Base-by-base conservation (phyloP, 441 rosid species). In the Biscutella laevigata region DNA sequence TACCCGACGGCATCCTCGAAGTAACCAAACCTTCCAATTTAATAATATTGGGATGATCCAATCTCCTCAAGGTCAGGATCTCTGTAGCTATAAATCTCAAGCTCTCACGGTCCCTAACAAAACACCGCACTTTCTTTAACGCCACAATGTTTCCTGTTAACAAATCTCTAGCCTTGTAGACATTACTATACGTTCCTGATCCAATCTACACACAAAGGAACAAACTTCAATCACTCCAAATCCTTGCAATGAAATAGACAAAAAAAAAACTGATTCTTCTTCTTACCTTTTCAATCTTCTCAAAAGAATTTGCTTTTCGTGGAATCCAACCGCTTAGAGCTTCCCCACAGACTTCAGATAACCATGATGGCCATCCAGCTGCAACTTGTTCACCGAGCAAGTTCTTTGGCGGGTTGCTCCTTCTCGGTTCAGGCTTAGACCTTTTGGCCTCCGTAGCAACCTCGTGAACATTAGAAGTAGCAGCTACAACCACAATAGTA, bases 341-440 rank as follows among this genome's bases (percentile, higher is more conserved):
- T 66, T 91, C 98, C 27, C 98, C 98, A 16, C 98, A 91, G n/a
- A 77, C 88, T 12, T 80, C 94, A 0, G 96, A 80, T 34, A 91
- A 65, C 98, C 96, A 88, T 0, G 83, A 56, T 2, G 98, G 96
- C 98, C 98, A 91, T 38, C 96, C 98, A 4, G 95, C 90, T 3
- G 88, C 94, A 41, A 80, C 98, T 76, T 83, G 96, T 69, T 81
- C 95, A 12, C 96, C 95, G 0, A 53, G 79, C 52, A 61, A 61
- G 59, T 81, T 77, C 76, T 80, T 88, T 0, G 90, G 78, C 5
- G 77, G 79, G 53, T 88, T 85, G 56, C 86, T 73, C 11, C 74
- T 57, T 72, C 85, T 78, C 8, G 83, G 79, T 48, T 76, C 82
- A 8, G 76, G 64, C 53, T 71, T 87, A 14, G 88, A 71, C 76